Base-by-base conservation (phyloP, 805 yeast species). In the Yamadazyma phyllophila region DNA sequence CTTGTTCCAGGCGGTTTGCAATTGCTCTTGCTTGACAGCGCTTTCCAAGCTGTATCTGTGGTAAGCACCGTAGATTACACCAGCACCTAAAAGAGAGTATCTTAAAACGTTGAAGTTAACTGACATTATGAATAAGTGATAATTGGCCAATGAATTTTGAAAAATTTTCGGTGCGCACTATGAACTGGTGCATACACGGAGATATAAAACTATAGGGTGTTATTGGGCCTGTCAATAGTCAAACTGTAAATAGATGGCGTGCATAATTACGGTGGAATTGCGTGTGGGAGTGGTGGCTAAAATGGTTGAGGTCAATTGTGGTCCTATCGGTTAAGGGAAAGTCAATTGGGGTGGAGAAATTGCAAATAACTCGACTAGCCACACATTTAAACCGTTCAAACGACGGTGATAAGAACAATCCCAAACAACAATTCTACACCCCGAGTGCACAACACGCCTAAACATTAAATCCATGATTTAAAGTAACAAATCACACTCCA, bases 11-110 rank as follows among this genome's bases (percentile, higher is more conserved):
- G 79, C 81, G 36, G 71, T 73, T 44, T 73, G 71, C 59, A 81
- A 87, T 44, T 75, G 79, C 61, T 78, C 73, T 63, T 77, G 76
- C 39, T 66, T 71, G 49, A 85, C 90, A 45, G 76, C 75, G 17
- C 79, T 59, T 59, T 83, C 82, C 59, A 89, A 77, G 44, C 76
- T 67, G 62, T 79, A 73, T 69, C 95, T 87, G 77, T 89, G 96
- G 67, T 78, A 78, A 54, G 89, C 87, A 58, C 99, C 99, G 72
- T 88, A 88, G 51, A 81, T 77, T 48, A 91, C 74, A 68, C 99
- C 99, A 57, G 88, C 81, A 44, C 87, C 92, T 56, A 92, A 79
- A 45, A 95, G 85, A 56, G 96, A 76, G 83, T 94, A 92, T 83
- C 98, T 88, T 64, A 91, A 80, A 62, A 91, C 90, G 85, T 86